Evolutionary conservation across 208 protist species (phyloP).

Genomic region (Acanthamoeba rhysodes): DNA sequence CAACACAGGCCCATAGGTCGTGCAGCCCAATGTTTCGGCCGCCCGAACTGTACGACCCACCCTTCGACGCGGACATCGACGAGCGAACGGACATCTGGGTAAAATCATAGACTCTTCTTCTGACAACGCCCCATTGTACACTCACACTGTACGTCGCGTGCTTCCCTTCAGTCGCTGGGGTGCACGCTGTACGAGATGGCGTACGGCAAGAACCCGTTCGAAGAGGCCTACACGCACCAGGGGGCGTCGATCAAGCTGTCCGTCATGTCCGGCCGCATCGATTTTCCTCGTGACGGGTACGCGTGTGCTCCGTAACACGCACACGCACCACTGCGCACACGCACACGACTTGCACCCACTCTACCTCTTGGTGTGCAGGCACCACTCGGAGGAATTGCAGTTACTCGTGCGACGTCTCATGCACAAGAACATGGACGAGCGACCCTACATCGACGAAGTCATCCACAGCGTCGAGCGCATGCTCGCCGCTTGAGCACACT

Average conservation of each 20-base stretch:
- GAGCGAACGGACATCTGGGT: slow-evolving; percentile 10
- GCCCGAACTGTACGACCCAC: slow-evolving; percentile 13
- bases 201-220: slow-evolving; percentile 34
- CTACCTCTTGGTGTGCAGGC: neutral
- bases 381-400: neutral
- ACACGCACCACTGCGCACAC: too few species aligned
- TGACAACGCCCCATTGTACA: neutral
- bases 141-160: too few species aligned
- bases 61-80: slow-evolving; percentile 1
- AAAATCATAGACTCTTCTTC: neutral
- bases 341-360: neutral
- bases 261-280: neutral
- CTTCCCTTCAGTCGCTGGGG: neutral
- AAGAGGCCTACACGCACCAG: slow-evolving; percentile 34
- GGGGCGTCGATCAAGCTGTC: slow-evolving; percentile 13
- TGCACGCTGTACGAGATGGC: slow-evolving; percentile 20
- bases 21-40: neutral
- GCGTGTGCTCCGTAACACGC: too few species aligned
- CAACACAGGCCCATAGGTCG: neutral
- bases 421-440: neutral
- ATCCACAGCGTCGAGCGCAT: slow-evolving; percentile 7
- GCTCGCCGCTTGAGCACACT: neutral
- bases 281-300: neutral
- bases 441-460: slow-evolving; percentile 22
- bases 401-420: neutral